Evolutionary conservation across 2,329 filamentous ascomycete genomes (phyloP), one percentile per base, ranked within the genome.

Genomic region (Scedosporium apiospermum): DNA sequence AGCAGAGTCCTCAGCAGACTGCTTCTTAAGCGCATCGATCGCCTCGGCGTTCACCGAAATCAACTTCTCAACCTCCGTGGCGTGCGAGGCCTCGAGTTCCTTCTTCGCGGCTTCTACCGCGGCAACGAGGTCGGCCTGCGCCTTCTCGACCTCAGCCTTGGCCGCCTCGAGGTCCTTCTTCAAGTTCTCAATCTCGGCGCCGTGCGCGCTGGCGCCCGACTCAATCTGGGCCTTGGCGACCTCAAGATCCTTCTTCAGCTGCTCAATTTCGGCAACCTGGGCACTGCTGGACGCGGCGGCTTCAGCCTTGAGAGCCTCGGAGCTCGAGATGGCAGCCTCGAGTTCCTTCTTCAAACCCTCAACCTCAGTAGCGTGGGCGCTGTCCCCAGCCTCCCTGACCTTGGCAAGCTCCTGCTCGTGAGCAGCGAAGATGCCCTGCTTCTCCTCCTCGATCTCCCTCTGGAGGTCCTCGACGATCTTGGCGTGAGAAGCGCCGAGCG

Each of bases 61-160:
- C 18, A 82, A 70, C 66, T 79, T 78, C 66, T 81, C 77, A 26
- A 84, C 72, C 64, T 82, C 78, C 23, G 73, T 73, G 51, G 78
- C 74, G 69, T 80, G 75, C 68, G 61, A 46, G 9, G 51, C 73
- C 67, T 80, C 76, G 6, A 83, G 69, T 65, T 83, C 80, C 9
- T 71, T 71, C 60, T 78, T 80, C 44, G 73, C 65, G 10, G 71
- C 68, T 49, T 77, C 74, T 4, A 81, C 69, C 18, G 71, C 71
- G 21, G 70, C 66, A 4, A 69, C 68, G 60, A 77, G 71, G 21
- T 71, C 69, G 49, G 70, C 69, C 58, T 75, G 72, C 2, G 72
- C 70, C 34, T 72, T 71, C 49, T 69, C 70, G 21, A 78, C 67
- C 49, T 74, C 71, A 4, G 70, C 66, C 23, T 71, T 66, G 21